Percentiles rank a stretch among this genome's conserved stretches.
Evolutionary conservation across 331 rosid species (phyloP).

Genomic region (Erythrophleum ivorense): DNA sequence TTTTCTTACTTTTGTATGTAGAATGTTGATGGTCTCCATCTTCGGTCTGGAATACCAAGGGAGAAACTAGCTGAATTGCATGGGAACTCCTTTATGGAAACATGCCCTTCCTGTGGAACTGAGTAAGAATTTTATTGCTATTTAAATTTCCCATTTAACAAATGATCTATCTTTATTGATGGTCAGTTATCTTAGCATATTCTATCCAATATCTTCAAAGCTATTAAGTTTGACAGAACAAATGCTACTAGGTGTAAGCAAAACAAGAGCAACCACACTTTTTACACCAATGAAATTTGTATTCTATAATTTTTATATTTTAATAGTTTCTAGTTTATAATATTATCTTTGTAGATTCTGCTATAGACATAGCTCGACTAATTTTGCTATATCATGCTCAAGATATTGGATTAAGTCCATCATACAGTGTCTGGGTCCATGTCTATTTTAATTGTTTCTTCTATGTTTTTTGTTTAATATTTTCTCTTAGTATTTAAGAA

Average conservation of each 20-base stretch:
- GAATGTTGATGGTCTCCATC: constrained; percentile 99
- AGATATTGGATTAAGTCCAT: constrained; percentile 11
- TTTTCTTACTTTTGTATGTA: constrained; percentile 47
- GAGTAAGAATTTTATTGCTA: constrained; percentile 67
- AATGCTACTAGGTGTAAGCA: constrained; percentile 28
- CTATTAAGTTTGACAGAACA: constrained; percentile 11
- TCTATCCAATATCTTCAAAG: constrained; percentile 28
- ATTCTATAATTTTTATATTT: constrained; percentile 13
- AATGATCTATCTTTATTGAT: not conserved
- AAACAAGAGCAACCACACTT: constrained; percentile 20
- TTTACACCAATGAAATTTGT: constrained; percentile 7
- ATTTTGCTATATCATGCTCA: constrained; percentile 18
- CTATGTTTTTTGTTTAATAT: constrained; percentile 12
- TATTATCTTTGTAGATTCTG: constrained; percentile 14
- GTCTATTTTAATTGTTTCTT: constrained; percentile 13
- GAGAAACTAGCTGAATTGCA: constrained; percentile 94
- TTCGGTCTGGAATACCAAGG: constrained; percentile 96
- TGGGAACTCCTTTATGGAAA: constrained; percentile 96
- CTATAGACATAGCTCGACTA: constrained; percentile 8
- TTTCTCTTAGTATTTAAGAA: not conserved
- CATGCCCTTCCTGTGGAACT: constrained; percentile 85
- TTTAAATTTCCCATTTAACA: constrained; percentile 14
- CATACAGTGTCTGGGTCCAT: constrained; percentile 22
- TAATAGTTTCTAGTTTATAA: not conserved
- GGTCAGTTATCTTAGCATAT: constrained; percentile 17